Percentiles rank a stretch among this genome's conserved stretches.
Evolutionary conservation across 176 grass and related monocot species (phyloP).

Genomic region (Avena insularis): DNA sequence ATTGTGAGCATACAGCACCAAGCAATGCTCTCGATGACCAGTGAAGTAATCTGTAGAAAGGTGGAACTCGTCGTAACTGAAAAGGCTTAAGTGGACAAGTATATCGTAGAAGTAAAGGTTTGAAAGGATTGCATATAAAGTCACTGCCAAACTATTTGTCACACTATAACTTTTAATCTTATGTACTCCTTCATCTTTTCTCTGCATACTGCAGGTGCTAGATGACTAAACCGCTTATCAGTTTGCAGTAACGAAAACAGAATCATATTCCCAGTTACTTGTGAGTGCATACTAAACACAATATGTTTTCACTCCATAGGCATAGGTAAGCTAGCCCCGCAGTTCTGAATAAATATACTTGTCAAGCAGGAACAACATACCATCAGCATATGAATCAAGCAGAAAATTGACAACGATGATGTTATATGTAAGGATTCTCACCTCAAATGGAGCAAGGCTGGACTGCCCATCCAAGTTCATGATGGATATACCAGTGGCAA

Average conservation of each 20-base stretch:
- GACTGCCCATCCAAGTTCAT: slow-evolving; percentile 85
- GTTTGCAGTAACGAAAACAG: too few species aligned
- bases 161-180: neutral
- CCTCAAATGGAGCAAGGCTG: slow-evolving; percentile 88
- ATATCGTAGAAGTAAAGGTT: neutral
- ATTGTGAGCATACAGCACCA: slow-evolving; percentile 88
- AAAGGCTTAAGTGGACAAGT: slow-evolving; percentile 28
- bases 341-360: neutral
- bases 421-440: slow-evolving; percentile 22
- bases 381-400: slow-evolving; percentile 7
- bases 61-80: slow-evolving; percentile 19
- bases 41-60: slow-evolving; percentile 71
- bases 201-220: neutral
- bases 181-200: neutral
- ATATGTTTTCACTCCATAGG: neutral
- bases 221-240: neutral
- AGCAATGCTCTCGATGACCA: slow-evolving; percentile 65
- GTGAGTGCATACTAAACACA: slow-evolving; percentile 9
- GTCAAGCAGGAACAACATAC: neutral
- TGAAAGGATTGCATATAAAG: neutral
- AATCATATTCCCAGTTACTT: neutral
- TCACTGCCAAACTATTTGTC: neutral
- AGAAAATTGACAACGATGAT: neutral
- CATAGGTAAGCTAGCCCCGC: neutral
- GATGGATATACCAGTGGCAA: slow-evolving; percentile 68